Conservation (phyloP, 129 eudicot genomes). For the Erigeron canadensis region DNA sequence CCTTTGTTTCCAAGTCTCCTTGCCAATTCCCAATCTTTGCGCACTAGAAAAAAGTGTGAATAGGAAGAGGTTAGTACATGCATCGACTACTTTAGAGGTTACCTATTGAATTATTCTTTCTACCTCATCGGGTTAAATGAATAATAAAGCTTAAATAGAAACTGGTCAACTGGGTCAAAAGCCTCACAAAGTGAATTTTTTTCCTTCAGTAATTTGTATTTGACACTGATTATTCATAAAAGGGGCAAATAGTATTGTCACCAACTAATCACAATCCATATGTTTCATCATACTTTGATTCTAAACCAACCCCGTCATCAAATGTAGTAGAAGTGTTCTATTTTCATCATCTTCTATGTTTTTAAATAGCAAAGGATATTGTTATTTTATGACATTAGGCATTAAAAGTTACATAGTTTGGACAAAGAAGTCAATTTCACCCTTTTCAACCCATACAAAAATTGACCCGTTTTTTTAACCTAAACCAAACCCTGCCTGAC, state of each 20-base stretch:
- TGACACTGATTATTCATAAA: neutral
- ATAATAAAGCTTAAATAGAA: neutral
- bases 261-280: neutral
- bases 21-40: slow-evolving; percentile 79
- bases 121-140: neutral
- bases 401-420: neutral
- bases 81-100: neutral
- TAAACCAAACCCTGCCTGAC: neutral
- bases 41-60: slow-evolving; percentile 42
- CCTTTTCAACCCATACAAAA: neutral
- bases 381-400: neutral
- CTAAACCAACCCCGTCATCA: neutral
- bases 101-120: neutral
- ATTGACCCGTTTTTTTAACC: neutral
- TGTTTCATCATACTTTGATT: neutral
- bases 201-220: neutral
- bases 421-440: neutral
- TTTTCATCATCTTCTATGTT: neutral
- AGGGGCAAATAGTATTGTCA: neutral
- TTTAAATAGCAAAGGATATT: neutral
- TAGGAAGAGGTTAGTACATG: neutral
- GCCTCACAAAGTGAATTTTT: neutral
- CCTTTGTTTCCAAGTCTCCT: slow-evolving; percentile 79
- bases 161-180: neutral
- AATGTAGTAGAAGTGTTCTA: neutral